These are phyloP conservation scores for Pythium aristosporum DNA, from an alignment of 352 stramenopile genomes.

Conservation along the genomic window DNA sequence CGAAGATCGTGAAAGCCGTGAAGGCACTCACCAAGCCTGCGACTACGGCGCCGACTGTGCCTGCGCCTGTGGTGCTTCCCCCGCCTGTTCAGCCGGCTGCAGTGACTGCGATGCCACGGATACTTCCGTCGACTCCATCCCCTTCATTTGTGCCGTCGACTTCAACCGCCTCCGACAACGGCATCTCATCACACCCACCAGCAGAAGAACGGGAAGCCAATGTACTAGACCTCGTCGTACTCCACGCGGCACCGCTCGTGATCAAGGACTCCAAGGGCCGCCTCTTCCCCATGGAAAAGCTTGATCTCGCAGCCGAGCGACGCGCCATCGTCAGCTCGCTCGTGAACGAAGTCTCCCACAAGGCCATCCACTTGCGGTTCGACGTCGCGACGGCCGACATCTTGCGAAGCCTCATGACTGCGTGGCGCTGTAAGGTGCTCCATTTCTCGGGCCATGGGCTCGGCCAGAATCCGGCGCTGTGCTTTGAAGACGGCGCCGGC, in stretches of 20 bases:
- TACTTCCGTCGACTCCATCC: background rate
- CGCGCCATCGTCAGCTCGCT: conserved; percentile 69
- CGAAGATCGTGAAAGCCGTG: conserved; percentile 57
- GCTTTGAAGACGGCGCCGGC: conserved; percentile 75
- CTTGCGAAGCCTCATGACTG: conserved; percentile 76
- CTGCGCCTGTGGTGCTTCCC: background rate
- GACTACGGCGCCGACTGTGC: background rate
- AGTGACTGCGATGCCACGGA: background rate
- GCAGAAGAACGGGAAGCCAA: conserved; percentile 35
- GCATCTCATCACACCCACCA: background rate
- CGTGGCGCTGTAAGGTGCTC: conserved; percentile 68
- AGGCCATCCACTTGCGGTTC: conserved; percentile 74
- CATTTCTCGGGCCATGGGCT: conserved; percentile 82
- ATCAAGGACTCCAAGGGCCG: conserved; percentile 69
- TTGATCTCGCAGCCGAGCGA: conserved; percentile 73
- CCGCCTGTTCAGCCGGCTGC: background rate
- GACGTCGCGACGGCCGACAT: conserved; percentile 78
- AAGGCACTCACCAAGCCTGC: conserved; percentile 34
- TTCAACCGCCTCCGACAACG: conserved; percentile 4
- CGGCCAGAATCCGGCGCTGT: conserved; percentile 62
- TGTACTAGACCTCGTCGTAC: conserved; percentile 72
- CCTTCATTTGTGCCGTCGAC: background rate
- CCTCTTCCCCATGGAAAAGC: conserved; percentile 84
- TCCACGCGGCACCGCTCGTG: conserved; percentile 78
- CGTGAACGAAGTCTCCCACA: conserved; percentile 68